Conservation (phyloP, 345 rosid species). For the Acer negundo region DNA sequence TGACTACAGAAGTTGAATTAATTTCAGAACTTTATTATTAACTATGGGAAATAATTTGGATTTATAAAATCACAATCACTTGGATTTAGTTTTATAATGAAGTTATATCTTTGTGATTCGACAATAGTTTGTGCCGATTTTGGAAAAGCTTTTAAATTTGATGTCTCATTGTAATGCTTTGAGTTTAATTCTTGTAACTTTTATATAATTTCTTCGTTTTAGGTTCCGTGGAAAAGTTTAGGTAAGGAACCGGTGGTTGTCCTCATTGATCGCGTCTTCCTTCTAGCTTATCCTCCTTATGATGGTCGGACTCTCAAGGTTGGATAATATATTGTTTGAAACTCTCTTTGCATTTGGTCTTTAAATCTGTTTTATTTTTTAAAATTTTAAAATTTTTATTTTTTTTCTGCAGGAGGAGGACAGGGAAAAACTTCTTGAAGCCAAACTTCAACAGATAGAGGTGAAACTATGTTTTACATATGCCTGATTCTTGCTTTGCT, state of each 20-base stretch:
- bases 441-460: conserved; percentile 96
- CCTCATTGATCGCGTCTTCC: conserved; percentile 85
- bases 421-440: conserved; percentile 76
- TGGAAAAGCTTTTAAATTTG: conserved; percentile 1
- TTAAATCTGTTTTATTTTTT: conserved; percentile 1
- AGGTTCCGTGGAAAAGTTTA: conserved; percentile 99
- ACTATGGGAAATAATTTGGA: not conserved
- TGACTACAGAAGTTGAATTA: not conserved
- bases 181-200: not conserved
- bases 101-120: not conserved
- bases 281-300: conserved; percentile 82
- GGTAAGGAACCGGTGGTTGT: conserved; percentile 98
- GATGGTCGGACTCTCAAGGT: conserved; percentile 69
- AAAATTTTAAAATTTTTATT: not conserved
- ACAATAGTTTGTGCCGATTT: not conserved
- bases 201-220: conserved; percentile 18
- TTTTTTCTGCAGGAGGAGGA: conserved; percentile 71
- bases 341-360: conserved; percentile 17
- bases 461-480: conserved; percentile 35
- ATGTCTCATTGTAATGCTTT: conserved; percentile 6
- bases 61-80: not conserved
- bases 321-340: conserved; percentile 24
- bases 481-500: not conserved
- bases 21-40: not conserved
- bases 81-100: not conserved